phyloP scores from a whole-genome alignment of 164 flowering plant species.

The Tetracentron sinense region DNA sequence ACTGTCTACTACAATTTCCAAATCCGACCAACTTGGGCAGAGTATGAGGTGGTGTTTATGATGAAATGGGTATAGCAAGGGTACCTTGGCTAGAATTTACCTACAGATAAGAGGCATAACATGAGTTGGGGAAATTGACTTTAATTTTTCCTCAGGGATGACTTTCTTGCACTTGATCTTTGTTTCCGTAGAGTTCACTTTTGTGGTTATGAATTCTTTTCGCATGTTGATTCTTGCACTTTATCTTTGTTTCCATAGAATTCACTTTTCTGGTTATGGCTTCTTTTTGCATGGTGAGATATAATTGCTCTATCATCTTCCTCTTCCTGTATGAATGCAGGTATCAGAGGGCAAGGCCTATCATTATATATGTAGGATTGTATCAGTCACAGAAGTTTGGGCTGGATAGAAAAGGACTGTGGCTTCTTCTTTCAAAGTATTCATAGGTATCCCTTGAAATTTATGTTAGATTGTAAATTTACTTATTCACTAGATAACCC shows the following conservation, averaged over 20 bases:
- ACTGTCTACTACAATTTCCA: too few species aligned
- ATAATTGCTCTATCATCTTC: constrained; percentile 1
- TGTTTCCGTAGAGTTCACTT: constrained; percentile 1
- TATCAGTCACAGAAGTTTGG: constrained; percentile 68
- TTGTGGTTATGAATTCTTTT: background rate
- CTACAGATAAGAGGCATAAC: too few species aligned
- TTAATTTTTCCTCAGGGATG: too few species aligned
- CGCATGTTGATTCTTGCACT: background rate
- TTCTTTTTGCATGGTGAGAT: background rate
- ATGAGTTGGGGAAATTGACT: too few species aligned
- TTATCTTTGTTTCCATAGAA: background rate
- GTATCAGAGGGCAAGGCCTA: constrained; percentile 70
- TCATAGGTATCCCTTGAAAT: constrained; percentile 40
- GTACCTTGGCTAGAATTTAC: too few species aligned
- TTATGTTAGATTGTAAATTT: background rate
- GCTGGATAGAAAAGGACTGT: constrained; percentile 67
- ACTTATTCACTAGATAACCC: background rate
- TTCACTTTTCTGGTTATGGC: constrained; percentile 1
- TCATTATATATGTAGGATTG: constrained; percentile 81
- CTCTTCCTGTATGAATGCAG: constrained; percentile 30
- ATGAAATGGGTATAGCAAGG: too few species aligned
- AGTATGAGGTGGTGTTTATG: too few species aligned
- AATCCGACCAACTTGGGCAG: too few species aligned
- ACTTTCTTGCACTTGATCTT: constrained; percentile 5
- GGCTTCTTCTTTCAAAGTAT: constrained; percentile 85